phyloP scores from a whole-genome alignment of 139 green algal genomes.

The Picochlorum sp. region DNA sequence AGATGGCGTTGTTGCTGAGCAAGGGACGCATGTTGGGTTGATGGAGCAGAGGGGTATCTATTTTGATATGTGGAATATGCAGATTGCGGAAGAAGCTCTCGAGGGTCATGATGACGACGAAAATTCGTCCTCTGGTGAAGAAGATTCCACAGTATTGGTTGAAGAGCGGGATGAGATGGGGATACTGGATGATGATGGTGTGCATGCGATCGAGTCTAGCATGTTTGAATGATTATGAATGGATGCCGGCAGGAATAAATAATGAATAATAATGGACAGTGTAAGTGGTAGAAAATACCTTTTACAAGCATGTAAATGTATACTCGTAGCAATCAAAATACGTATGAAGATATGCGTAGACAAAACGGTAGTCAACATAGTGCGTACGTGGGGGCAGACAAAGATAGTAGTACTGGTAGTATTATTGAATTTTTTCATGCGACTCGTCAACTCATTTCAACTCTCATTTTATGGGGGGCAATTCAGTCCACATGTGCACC shows the following conservation, averaged over 20 bases:
- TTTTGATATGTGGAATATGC: conserved; percentile 37
- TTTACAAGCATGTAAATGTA: too few relatives aligned
- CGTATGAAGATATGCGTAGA: background rate
- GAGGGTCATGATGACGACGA: conserved; percentile 8
- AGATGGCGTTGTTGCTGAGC: conserved; percentile 50
- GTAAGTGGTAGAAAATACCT: too few relatives aligned
- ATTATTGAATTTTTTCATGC: background rate
- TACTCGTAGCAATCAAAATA: too few relatives aligned
- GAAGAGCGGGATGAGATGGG: too few relatives aligned
- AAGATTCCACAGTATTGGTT: background rate
- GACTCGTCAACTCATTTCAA: background rate
- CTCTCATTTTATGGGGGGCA: conserved; percentile 7
- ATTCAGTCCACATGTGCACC: background rate
- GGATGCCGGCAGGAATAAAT: too few relatives aligned
- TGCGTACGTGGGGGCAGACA: conserved; percentile 6
- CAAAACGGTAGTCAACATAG: conserved; percentile 10
- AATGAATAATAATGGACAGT: too few relatives aligned
- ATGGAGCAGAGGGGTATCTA: conserved; percentile 33
- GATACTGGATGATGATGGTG: too few relatives aligned
- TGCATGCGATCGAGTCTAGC: too few relatives aligned
- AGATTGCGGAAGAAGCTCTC: conserved; percentile 21
- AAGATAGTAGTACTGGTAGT: too few relatives aligned
- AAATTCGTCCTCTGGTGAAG: background rate
- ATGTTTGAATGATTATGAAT: too few relatives aligned
- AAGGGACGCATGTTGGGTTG: conserved; percentile 55